Evolutionary conservation across 2,329 filamentous ascomycete species (phyloP).

Genomic region (Ceratocystis destructans): DNA sequence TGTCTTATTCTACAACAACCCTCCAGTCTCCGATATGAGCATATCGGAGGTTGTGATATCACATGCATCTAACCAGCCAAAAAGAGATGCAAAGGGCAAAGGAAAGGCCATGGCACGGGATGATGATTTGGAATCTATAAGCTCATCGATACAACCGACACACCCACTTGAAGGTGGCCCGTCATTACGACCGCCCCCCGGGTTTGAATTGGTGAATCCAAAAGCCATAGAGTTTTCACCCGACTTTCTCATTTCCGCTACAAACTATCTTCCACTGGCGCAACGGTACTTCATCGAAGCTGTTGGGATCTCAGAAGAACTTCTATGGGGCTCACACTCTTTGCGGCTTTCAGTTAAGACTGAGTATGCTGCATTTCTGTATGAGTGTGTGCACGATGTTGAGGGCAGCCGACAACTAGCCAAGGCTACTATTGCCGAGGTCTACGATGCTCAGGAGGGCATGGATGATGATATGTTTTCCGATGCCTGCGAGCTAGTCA

Average conservation of each 20-base stretch:
- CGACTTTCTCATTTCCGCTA: conserved; percentile 59
- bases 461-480: conserved; percentile 94
- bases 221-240: conserved; percentile 26
- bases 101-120: conserved; percentile 30
- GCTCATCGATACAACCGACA: conserved; percentile 35
- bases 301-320: conserved; percentile 54
- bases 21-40: conserved; percentile 52
- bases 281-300: conserved; percentile 70
- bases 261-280: conserved; percentile 73
- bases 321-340: conserved; percentile 79
- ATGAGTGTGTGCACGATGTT: conserved; percentile 77
- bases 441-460: conserved; percentile 79
- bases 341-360: conserved; percentile 79
- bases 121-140: conserved; percentile 32
- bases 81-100: conserved; percentile 35
- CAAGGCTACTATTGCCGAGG: conserved; percentile 71
- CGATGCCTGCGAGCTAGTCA: conserved; percentile 79
- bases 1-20: conserved; percentile 88
- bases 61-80: conserved; percentile 26
- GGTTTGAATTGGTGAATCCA: conserved; percentile 32
- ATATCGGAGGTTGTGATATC: conserved; percentile 31
- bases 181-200: conserved; percentile 39
- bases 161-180: conserved; percentile 44
- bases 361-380: conserved; percentile 84
- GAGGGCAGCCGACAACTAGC: conserved; percentile 65